A percentile compares a stretch with the other conserved stretches of the same genome.
phyloP scores from a whole-genome alignment of 441 rosid genomes.

The Breynia disticha region DNA sequence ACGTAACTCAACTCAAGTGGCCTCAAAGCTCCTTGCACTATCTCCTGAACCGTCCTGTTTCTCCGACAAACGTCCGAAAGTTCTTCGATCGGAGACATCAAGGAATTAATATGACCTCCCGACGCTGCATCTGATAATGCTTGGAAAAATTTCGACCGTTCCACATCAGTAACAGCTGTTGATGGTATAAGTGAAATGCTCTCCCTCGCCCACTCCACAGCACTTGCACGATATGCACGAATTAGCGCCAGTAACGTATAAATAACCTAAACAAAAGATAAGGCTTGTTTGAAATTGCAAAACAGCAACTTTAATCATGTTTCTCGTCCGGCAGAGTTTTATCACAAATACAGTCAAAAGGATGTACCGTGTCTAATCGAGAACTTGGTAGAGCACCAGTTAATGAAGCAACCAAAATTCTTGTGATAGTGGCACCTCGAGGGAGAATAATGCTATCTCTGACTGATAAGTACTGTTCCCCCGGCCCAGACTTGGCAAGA shows the following conservation, averaged over 20 bases:
- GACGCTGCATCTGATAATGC: conserved; percentile 68
- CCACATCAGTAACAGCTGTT: conserved; percentile 68
- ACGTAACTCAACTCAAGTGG: conserved; percentile 64
- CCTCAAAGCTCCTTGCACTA: conserved; percentile 85
- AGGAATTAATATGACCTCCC: conserved; percentile 53
- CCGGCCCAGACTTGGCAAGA: conserved; percentile 55
- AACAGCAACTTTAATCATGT: neutral
- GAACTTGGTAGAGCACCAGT: conserved; percentile 98
- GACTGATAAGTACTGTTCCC: conserved; percentile 50
- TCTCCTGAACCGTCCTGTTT: conserved; percentile 83
- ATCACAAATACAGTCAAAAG: neutral
- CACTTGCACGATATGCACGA: conserved; percentile 52
- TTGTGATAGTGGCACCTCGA: conserved; percentile 68
- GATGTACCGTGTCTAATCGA: conserved; percentile 71
- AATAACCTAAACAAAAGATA: conserved; percentile 39
- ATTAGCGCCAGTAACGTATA: conserved; percentile 68
- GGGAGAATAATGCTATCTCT: conserved; percentile 74
- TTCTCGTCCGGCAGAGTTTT: neutral
- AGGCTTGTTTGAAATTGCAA: conserved; percentile 1
- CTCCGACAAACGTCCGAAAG: conserved; percentile 88
- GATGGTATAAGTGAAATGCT: conserved; percentile 60
- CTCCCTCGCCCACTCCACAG: conserved; percentile 77
- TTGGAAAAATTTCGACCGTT: conserved; percentile 56
- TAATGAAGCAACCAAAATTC: conserved; percentile 78
- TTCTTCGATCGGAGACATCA: conserved; percentile 67